phyloP scores from a whole-genome alignment of 345 rosid species.

The Turritis glabra region DNA sequence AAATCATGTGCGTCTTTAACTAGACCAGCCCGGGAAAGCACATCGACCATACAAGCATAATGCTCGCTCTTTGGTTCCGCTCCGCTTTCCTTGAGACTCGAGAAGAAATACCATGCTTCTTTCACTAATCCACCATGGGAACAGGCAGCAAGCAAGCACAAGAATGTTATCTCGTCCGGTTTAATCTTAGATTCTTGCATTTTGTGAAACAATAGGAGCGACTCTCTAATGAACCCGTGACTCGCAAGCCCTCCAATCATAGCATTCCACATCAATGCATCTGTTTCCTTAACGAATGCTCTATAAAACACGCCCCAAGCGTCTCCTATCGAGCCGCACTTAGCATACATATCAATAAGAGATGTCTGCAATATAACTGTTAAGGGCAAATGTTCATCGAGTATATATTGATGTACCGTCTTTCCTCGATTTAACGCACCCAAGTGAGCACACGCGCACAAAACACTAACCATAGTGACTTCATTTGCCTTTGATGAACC shows the following conservation, averaged over 20 bases:
- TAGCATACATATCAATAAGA: constrained; percentile 88
- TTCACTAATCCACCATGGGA: constrained; percentile 77
- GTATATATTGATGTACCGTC: constrained; percentile 54
- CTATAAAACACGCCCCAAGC: constrained; percentile 59
- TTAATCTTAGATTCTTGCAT: constrained; percentile 54
- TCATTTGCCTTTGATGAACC: constrained; percentile 66
- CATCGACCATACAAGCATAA: constrained; percentile 87
- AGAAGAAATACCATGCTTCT: constrained; percentile 69
- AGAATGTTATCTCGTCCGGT: constrained; percentile 76
- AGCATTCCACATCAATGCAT: constrained; percentile 85
- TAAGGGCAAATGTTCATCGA: constrained; percentile 48
- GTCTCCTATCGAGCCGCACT: constrained; percentile 77
- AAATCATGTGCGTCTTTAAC: constrained; percentile 63
- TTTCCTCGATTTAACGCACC: constrained; percentile 74
- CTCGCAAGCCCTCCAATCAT: constrained; percentile 86
- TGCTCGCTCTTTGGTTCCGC: constrained; percentile 67
- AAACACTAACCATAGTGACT: constrained; percentile 85
- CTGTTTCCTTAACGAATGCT: constrained; percentile 38
- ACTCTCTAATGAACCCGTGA: constrained; percentile 65
- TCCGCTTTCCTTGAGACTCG: constrained; percentile 44
- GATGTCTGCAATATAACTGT: constrained; percentile 67
- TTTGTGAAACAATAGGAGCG: constrained; percentile 58
- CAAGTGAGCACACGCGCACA: constrained; percentile 85
- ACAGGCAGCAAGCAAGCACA: constrained; percentile 80
- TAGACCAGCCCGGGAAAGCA: constrained; percentile 70